Conservation (phyloP, 108 stramenopile genomes). For the Cyclotella kingstonii region DNA sequence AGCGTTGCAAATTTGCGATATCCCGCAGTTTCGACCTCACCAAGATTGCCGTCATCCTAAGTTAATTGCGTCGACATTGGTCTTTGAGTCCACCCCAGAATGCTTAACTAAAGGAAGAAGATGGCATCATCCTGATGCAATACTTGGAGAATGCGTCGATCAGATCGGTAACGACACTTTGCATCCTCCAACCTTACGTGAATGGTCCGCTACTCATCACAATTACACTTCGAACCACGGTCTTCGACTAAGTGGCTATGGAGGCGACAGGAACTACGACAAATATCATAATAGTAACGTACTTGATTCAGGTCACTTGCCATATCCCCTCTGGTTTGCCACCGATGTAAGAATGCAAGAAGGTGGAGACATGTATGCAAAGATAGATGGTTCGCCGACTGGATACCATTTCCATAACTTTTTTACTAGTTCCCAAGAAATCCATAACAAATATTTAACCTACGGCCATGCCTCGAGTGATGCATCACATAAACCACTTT, state of each 20-base stretch:
- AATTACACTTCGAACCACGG: constrained; percentile 16
- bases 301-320: not conserved
- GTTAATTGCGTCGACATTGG: constrained; percentile 31
- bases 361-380: not conserved
- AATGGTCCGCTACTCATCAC: not conserved
- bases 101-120: constrained; percentile 23
- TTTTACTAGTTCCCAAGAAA: constrained; percentile 26
- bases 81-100: constrained; percentile 42
- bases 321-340: constrained; percentile 34
- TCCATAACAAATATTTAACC: constrained; percentile 49
- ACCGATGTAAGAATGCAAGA: constrained; percentile 19
- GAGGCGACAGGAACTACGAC: constrained; percentile 4
- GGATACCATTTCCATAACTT: constrained; percentile 66
- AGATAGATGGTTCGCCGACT: constrained; percentile 26
- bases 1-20: constrained; percentile 48
- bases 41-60: constrained; percentile 16
- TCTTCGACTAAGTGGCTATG: constrained; percentile 12
- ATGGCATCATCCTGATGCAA: constrained; percentile 55
- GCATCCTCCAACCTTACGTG: constrained; percentile 31
- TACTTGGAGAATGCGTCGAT: constrained; percentile 54
- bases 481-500: constrained; percentile 26
- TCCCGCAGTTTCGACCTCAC: constrained; percentile 28
- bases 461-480: constrained; percentile 42
- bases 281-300: constrained; percentile 4
- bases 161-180: constrained; percentile 35